Base-by-base conservation (phyloP, 345 rosid genomes). In the Eucalyptus caleyi region DNA sequence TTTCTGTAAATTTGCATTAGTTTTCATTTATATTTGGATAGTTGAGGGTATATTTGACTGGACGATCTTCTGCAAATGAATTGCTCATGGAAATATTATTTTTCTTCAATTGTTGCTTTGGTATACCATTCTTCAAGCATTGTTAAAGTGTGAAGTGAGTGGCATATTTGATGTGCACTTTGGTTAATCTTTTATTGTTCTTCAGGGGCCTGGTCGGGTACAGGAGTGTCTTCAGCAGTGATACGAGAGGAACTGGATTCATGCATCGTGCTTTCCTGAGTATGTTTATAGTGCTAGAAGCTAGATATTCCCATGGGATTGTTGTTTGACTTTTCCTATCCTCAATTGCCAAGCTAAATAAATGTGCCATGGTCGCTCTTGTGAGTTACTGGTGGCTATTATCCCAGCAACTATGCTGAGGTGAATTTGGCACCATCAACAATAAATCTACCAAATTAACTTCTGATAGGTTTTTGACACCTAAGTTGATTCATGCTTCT, bases 201-300 rank as follows among this genome's bases (percentile, higher is more conserved):
- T 86, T 51, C 87, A 97, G 99, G 94, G 99, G 99, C 87, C 93
- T 98, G 90, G 99, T 98, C 87, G 99, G 99, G 89, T 98, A 98
- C 94, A 95, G 98, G 92, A 96, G 98, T 93, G 97, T 98, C 91
- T 98, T 98, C 95, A 98, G 98, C 95, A 97, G 99, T 89, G 98
- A 94, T 93, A 97, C 99, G 9, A 98, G 98, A 89, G 99, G 99
- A 93, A 94, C 97, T 90, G 99, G 99, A 92, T 98, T 97, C 92
- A 98, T 98, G 99, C 99, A 97, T 87, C 97, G 99, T 88, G 99
- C 99, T 94, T 98, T 98, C 92, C 92, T 95, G 90, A 91, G 99
- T 98, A 97, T 87, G 97, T 53, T 49, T 88, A 40, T 91, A 91
- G 72, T 88, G 51, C 87, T 44, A 60, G 62, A 47, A 67, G 67